A percentile compares a stretch with the other conserved stretches of the same genome.
These are phyloP conservation scores for Auricularia heimuer DNA, from an alignment of 768 basidiomycete species.

Conservation along the genomic window DNA sequence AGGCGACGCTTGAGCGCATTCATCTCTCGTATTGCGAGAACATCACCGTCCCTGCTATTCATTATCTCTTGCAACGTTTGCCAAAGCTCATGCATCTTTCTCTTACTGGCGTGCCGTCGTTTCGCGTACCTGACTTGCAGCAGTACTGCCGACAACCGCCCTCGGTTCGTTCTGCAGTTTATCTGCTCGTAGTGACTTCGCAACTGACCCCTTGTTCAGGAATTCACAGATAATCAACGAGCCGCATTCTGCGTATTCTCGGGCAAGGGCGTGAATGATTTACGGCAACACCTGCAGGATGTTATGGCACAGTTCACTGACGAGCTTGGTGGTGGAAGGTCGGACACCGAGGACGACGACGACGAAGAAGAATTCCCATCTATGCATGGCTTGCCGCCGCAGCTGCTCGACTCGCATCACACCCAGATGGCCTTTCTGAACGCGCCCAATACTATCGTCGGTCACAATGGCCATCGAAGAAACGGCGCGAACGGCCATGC, in stretches of 20 bases:
- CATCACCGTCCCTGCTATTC: slow-evolving; percentile 83
- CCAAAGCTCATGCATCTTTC: slow-evolving; percentile 89
- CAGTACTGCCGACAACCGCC: slow-evolving; percentile 85
- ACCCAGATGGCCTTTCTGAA: background rate
- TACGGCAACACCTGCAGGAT: slow-evolving; percentile 56
- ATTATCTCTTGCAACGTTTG: slow-evolving; percentile 82
- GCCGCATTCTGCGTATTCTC: slow-evolving; percentile 95
- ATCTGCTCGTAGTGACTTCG: slow-evolving; percentile 13
- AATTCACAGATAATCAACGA: slow-evolving; percentile 85
- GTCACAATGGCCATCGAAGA: no score
- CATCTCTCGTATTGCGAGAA: slow-evolving; percentile 97
- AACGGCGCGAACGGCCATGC: no score
- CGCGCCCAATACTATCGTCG: background rate
- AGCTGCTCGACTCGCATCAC: background rate
- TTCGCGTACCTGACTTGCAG: slow-evolving; percentile 77
- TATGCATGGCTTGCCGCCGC: background rate
- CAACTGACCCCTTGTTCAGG: slow-evolving; percentile 34
- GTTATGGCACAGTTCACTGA: background rate
- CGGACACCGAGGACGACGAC: background rate
- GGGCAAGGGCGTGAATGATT: slow-evolving; percentile 74
- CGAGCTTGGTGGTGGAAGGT: background rate
- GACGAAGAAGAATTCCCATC: background rate
- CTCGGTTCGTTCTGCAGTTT: slow-evolving; percentile 7
- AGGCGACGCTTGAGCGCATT: slow-evolving; percentile 84
- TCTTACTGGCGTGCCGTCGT: slow-evolving; percentile 92